Evolutionary conservation across 176 grass and related monocot species (phyloP).

Genomic region (Bothriochloa decipiens): DNA sequence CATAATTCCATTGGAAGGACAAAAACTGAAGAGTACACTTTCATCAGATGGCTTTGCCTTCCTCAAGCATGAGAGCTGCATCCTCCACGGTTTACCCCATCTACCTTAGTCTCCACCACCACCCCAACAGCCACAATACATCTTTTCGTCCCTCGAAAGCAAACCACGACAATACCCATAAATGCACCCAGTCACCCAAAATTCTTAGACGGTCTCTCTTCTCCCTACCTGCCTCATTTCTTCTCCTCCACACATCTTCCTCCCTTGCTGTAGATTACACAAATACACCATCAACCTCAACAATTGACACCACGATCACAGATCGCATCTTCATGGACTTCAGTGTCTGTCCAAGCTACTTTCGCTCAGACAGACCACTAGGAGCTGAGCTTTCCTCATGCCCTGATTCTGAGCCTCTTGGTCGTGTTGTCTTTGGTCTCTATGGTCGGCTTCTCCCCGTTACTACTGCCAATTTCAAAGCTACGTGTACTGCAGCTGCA

Average conservation of each 20-base stretch:
- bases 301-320: conserved; percentile 59
- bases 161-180: conserved; percentile 37
- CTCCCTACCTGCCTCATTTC: conserved; percentile 44
- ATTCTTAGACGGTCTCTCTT: conserved; percentile 41
- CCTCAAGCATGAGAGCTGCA: conserved; percentile 34
- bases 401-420: conserved; percentile 83
- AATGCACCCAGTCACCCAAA: conserved; percentile 16
- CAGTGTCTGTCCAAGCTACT: conserved; percentile 79
- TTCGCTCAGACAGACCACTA: conserved; percentile 70
- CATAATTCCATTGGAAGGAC: neutral
- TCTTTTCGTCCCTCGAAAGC: conserved; percentile 29
- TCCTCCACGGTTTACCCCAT: conserved; percentile 33
- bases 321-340: conserved; percentile 96
- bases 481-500: conserved; percentile 65
- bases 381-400: conserved; percentile 77
- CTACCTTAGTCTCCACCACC: conserved; percentile 27
- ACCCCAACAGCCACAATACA: conserved; percentile 22
- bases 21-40: conserved; percentile 18
- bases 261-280: conserved; percentile 44
- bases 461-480: conserved; percentile 80
- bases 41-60: conserved; percentile 29
- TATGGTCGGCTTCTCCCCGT: conserved; percentile 76
- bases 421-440: conserved; percentile 90
- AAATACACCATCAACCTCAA: conserved; percentile 40
- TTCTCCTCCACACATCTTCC: conserved; percentile 43